phyloP scores from a whole-genome alignment of 495 filamentous ascomycete genomes.

The Penicilliopsis zonata region DNA sequence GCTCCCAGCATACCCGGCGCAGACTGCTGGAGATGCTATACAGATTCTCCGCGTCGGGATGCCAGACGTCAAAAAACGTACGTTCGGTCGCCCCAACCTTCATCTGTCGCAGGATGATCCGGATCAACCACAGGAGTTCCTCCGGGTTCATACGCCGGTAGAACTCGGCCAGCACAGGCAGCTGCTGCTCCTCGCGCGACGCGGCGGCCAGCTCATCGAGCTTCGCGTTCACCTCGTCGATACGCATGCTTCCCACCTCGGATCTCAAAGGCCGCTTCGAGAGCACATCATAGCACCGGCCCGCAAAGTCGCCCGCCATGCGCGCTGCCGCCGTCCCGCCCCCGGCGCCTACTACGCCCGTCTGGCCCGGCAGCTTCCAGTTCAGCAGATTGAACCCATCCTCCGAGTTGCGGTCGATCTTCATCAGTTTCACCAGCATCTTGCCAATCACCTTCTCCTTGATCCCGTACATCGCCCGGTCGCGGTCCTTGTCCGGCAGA shows the following conservation, averaged over 20 bases:
- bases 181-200: slow-evolving; percentile 69
- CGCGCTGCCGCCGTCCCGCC: slow-evolving; percentile 47
- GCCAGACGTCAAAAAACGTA: slow-evolving; percentile 84
- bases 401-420: slow-evolving; percentile 83
- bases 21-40: slow-evolving; percentile 89
- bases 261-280: slow-evolving; percentile 72
- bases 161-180: slow-evolving; percentile 67
- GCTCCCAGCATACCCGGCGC: slow-evolving; percentile 88
- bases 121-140: slow-evolving; percentile 87
- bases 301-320: slow-evolving; percentile 84
- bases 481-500: slow-evolving; percentile 85
- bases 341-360: too few relatives aligned
- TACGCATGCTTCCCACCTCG: slow-evolving; percentile 61
- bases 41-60: slow-evolving; percentile 80
- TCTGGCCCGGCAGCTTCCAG: slow-evolving; percentile 81
- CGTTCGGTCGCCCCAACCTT: slow-evolving; percentile 95
- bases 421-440: slow-evolving; percentile 79
- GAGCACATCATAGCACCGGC: slow-evolving; percentile 74
- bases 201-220: slow-evolving; percentile 68
- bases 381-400: slow-evolving; percentile 78
- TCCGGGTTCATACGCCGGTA: slow-evolving; percentile 88
- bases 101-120: slow-evolving; percentile 93
- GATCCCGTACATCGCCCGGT: slow-evolving; percentile 86
- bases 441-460: slow-evolving; percentile 89
- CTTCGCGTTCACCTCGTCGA: slow-evolving; percentile 80